Conservation (phyloP, 2,329 filamentous ascomycete genomes). For the Hypoxylon sp. region DNA sequence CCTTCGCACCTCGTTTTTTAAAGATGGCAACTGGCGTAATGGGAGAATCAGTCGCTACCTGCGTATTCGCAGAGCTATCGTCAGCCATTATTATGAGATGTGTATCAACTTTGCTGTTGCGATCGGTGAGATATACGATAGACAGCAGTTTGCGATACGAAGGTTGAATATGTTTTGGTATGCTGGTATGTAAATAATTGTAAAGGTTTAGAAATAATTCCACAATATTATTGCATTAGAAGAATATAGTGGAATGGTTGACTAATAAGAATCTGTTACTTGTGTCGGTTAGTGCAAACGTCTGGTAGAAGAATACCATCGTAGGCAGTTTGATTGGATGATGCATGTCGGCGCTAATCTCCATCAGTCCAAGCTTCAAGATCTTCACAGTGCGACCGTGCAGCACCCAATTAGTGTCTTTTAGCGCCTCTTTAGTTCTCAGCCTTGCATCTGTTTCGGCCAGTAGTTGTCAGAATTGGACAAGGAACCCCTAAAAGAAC, state of each 20-base stretch:
- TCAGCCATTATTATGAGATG: constrained; percentile 32
- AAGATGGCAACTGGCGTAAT: constrained; percentile 72
- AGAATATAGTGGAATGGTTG: not conserved
- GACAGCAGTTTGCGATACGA: constrained; percentile 11
- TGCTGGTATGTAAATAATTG: too few species aligned
- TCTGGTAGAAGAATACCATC: too few species aligned
- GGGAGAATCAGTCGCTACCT: constrained; percentile 38
- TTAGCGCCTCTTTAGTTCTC: constrained; percentile 6
- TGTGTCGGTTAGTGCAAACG: not conserved
- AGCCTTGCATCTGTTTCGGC: constrained; percentile 19
- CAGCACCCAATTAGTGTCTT: constrained; percentile 6
- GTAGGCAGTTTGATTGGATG: constrained; percentile 1
- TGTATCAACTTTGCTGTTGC: not conserved
- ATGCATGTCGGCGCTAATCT: not conserved
- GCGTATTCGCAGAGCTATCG: constrained; percentile 14
- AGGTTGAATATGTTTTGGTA: constrained; percentile 14
- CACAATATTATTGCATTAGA: not conserved
- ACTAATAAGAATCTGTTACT: too few species aligned
- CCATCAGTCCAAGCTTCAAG: constrained; percentile 1
- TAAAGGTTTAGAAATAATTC: constrained; percentile 29
- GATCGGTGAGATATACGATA: not conserved
- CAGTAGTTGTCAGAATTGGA: constrained; percentile 20
- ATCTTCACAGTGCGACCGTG: constrained; percentile 22
- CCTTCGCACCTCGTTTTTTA: constrained; percentile 84
- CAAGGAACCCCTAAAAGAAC: constrained; percentile 14